These are phyloP conservation scores for Xylaria sp. DNA, from an alignment of 2,329 filamentous ascomycete species.

Conservation along the genomic window DNA sequence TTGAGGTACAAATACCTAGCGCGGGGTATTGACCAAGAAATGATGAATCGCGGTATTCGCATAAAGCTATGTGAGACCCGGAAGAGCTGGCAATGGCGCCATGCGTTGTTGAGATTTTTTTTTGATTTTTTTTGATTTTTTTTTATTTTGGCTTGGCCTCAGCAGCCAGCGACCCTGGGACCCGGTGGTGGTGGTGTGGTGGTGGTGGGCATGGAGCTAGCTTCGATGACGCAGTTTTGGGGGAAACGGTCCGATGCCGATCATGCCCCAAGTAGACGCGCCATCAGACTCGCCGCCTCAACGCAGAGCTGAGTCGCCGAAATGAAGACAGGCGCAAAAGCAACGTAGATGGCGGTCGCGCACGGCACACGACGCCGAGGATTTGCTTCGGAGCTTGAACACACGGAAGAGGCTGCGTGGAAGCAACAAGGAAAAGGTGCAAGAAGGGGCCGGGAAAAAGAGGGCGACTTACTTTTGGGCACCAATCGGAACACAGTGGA, in stretches of 20 bases:
- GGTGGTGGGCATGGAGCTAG: conserved; percentile 29
- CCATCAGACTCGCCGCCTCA: conserved; percentile 32
- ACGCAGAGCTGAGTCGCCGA: conserved; percentile 28
- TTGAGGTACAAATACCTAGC: conserved; percentile 12
- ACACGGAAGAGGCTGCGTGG: conserved; percentile 37
- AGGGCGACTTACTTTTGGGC: conserved; percentile 64
- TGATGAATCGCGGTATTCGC: conserved; percentile 11
- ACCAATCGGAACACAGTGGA: conserved; percentile 54
- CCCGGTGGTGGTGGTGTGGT: neutral
- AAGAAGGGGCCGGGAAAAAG: conserved; percentile 35
- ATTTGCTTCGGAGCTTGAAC: conserved; percentile 40
- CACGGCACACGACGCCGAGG: neutral
- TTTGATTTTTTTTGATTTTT: too few relatives aligned
- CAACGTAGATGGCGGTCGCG: conserved; percentile 1
- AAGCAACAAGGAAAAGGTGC: conserved; percentile 28
- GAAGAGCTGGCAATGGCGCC: conserved; percentile 12
- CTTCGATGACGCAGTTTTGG: conserved; percentile 47
- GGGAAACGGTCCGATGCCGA: conserved; percentile 43
- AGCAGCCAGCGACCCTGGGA: conserved; percentile 8
- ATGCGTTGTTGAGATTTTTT: conserved; percentile 18
- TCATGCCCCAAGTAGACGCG: conserved; percentile 35
- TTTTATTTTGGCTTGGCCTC: too few relatives aligned
- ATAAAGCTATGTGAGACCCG: conserved; percentile 7
- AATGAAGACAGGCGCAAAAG: conserved; percentile 26
- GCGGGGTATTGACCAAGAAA: conserved; percentile 24